Evolutionary conservation across 345 rosid genomes (phyloP), one percentile per base, ranked within the genome.

Genomic region (Linum lewisii): DNA sequence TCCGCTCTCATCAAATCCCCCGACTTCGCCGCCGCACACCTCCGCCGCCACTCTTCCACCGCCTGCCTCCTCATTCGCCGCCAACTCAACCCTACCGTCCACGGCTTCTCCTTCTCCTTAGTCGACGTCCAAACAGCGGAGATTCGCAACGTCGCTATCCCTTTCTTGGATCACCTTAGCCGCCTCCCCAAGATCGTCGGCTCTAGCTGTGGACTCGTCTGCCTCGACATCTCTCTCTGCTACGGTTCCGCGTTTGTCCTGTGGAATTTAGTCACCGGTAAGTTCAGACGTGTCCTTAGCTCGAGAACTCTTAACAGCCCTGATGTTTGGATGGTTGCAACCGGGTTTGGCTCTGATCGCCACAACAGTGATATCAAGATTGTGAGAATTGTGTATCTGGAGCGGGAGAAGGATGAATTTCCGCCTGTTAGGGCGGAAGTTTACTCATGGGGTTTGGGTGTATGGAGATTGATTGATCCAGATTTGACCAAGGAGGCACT

Each of bases 121-220:
- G 19, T 51, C 54, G 54, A 51, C 21, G 21, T 8, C 7, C 21
- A 20, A 20, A 7, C 19, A 8, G 21, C 54, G 2, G 54, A 7
- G 54, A 2, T 51, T 1, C 1, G 21, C 8, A 20, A 51, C 5
- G 2, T 51, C 19, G 19, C 21, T 2, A 21, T 51, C 21, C 54
- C 54, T 18, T 51, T 51, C 54, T 10, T 51, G 21, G 54, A 21
- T 3, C 2, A 13, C 22, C 32, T 0, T 0, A 45, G 44, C 47
- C 45, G 73, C 54, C 68, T 21, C 36, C 80, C 83, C 0, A 79
- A 59, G 38, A 54, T 79, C 25, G 70, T 79, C 10, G 80, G 74
- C 14, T 75, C 78, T 24, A 61, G 64, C 20, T 38, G 65, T 29
- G 83, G 83, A 15, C 63, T 79, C 21, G 32, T 75, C 49, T 79